These are phyloP conservation scores for Vaccinium myrtillus DNA, from an alignment of 148 eudicot genomes.

Conservation along the genomic window DNA sequence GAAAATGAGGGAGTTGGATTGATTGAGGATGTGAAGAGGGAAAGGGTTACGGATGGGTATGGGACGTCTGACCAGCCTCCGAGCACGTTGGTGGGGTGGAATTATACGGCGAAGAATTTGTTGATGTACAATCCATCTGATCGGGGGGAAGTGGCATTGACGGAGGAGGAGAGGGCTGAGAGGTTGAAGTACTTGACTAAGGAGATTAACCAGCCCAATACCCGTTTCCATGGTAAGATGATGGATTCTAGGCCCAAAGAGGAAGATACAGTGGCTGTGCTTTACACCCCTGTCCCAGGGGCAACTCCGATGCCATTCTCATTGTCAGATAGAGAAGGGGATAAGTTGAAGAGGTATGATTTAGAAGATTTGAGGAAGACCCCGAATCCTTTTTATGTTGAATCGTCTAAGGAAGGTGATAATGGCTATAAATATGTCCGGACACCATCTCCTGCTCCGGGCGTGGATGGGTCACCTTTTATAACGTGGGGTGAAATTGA, in stretches of 20 bases:
- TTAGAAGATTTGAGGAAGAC: conserved; percentile 89
- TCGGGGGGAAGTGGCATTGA: conserved; percentile 68
- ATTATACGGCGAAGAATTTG: conserved; percentile 76
- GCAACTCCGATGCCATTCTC: conserved; percentile 49
- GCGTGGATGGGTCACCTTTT: conserved; percentile 80
- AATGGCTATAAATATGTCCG: conserved; percentile 79
- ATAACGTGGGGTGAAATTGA: conserved; percentile 99
- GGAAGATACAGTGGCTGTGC: conserved; percentile 54
- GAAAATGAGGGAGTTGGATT: conserved; percentile 39
- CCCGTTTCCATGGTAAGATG: conserved; percentile 78
- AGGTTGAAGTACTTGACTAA: conserved; percentile 79
- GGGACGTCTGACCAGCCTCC: conserved; percentile 83
- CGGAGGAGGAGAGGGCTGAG: conserved; percentile 57
- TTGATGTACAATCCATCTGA: conserved; percentile 93
- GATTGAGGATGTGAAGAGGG: conserved; percentile 70
- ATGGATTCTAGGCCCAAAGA: conserved; percentile 45
- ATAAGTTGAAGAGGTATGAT: conserved; percentile 72
- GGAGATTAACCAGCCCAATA: conserved; percentile 64
- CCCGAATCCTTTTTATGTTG: conserved; percentile 69
- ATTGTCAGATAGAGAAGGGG: conserved; percentile 55
- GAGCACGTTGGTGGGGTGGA: conserved; percentile 76
- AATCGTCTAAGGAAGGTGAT: conserved; percentile 66
- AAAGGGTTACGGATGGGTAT: conserved; percentile 81
- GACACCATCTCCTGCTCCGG: conserved; percentile 94
- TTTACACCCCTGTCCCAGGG: conserved; percentile 66